Base-by-base conservation (phyloP, 129 eudicot species). In the Helichrysum umbraculigerum region DNA sequence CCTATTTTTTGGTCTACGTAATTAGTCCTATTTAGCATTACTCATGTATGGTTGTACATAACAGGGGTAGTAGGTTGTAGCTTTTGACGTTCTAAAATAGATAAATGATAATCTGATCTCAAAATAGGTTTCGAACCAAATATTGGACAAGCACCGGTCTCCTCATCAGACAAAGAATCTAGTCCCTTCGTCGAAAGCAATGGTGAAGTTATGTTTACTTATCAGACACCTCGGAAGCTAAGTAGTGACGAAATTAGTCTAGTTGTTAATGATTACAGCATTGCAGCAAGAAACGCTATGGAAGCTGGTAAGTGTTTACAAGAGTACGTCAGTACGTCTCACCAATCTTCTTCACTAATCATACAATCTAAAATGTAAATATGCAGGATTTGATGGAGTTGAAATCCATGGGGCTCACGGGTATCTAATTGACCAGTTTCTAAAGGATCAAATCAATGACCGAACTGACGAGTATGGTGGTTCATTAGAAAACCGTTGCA, bases 321-420 rank as follows among this genome's bases (percentile, higher is more conserved):
- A 41, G 76, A 21, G 19, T 59, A 39, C 7, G 37, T 0, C 28
- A 21, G 19, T 59, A 39, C 7, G 37, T 0, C 28, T 25, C 28
- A 25, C 15, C 21, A 12, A 14, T 4, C 54, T 56, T 65, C 15
- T 52, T 10, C 14, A 37, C 68, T 25, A 25, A 25, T 25, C 28
- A 25, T 25, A 25, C 28, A 25, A 25, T 25, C 28, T 25, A 25
- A 25, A 0, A 25, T 25, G 28, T 25, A 35, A 35, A 6, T 35
- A 56, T 60, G 3, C 61, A 70, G 77, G 86, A 11, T 83, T 83
- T 57, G 86, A 83, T 54, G 86, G 83, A 11, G 81, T 83, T 11
- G 83, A 83, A 56, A 39, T 83, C 41, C 86, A 83, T 54, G 86
- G 81, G 29, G 86, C 86, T 52, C 70, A 73, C 10, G 86, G 86